phyloP scores from a whole-genome alignment of 148 eudicot species.

The Fallopia convolvulus region DNA sequence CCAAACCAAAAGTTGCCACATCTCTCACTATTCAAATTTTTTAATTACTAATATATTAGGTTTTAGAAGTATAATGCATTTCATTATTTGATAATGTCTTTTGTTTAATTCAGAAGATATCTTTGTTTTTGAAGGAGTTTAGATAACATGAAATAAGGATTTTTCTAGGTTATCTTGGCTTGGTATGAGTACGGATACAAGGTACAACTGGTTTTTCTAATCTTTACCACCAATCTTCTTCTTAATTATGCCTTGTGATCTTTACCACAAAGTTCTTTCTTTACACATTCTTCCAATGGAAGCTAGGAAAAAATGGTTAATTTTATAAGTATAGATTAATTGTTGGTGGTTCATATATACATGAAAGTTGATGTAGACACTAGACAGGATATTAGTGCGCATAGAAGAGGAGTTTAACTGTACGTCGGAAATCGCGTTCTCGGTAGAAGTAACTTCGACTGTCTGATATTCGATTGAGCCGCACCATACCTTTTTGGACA shows the following conservation, averaged over 20 bases:
- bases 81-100: neutral
- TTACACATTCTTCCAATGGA: neutral
- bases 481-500: too few relatives aligned
- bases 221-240: neutral
- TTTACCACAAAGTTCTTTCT: neutral
- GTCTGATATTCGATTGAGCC: too few relatives aligned
- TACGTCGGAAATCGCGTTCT: too few relatives aligned
- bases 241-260: neutral
- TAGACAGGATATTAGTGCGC: too few relatives aligned
- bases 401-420: too few relatives aligned
- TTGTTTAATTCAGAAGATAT: neutral
- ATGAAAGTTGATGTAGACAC: too few relatives aligned
- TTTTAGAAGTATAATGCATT: neutral
- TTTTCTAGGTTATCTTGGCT: neutral
- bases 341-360: too few relatives aligned
- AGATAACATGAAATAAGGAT: neutral
- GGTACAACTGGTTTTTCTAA: neutral
- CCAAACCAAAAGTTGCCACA: conserved; percentile 7
- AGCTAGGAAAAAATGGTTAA: neutral
- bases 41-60: neutral
- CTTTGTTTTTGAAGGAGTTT: neutral
- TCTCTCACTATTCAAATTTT: neutral
- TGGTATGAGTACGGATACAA: neutral
- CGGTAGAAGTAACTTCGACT: too few relatives aligned
- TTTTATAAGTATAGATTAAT: too few relatives aligned